Evolutionary conservation across 1,284 basidiomycete genomes (phyloP).

Genomic region (Cryptococcus depauperatus): DNA sequence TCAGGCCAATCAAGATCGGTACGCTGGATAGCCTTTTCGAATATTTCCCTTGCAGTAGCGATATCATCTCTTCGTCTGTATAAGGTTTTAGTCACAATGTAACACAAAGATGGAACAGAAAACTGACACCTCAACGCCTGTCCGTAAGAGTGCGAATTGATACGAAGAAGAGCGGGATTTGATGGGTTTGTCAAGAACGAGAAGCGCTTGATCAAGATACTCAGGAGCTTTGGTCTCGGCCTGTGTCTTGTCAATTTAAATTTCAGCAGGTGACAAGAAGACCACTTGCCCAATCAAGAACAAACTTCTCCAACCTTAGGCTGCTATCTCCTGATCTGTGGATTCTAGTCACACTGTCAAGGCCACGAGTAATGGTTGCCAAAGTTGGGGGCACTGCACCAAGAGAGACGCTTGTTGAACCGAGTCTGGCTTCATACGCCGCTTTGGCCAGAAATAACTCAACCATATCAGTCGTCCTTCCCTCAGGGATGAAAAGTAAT

Average conservation of each 20-base stretch:
- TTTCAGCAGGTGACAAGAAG: slow-evolving; percentile 57
- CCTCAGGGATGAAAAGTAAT: slow-evolving; percentile 5
- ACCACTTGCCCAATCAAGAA: slow-evolving; percentile 61
- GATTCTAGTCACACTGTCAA: slow-evolving; percentile 37
- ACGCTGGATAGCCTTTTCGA: slow-evolving; percentile 53
- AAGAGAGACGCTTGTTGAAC: neutral
- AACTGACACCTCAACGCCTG: slow-evolving; percentile 41
- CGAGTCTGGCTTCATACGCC: slow-evolving; percentile 13
- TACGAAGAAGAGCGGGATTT: slow-evolving; percentile 27
- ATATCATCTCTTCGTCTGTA: slow-evolving; percentile 54
- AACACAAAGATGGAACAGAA: neutral
- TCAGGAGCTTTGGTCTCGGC: slow-evolving; percentile 26
- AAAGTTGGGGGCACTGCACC: slow-evolving; percentile 10
- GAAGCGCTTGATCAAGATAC: slow-evolving; percentile 21
- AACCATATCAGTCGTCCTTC: slow-evolving; percentile 10
- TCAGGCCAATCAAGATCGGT: slow-evolving; percentile 83
- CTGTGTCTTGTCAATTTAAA: slow-evolving; percentile 61
- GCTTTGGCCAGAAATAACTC: slow-evolving; percentile 43
- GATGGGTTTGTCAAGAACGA: slow-evolving; percentile 22
- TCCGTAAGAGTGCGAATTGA: slow-evolving; percentile 22
- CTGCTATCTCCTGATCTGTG: slow-evolving; percentile 51
- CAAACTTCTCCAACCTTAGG: slow-evolving; percentile 70
- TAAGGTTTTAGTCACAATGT: neutral
- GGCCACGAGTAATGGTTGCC: slow-evolving; percentile 20
- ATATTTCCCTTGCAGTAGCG: slow-evolving; percentile 58